Evolutionary conservation across 192 early-diverging fungal species (phyloP).

Genomic region (Funneliformis geosporum): DNA sequence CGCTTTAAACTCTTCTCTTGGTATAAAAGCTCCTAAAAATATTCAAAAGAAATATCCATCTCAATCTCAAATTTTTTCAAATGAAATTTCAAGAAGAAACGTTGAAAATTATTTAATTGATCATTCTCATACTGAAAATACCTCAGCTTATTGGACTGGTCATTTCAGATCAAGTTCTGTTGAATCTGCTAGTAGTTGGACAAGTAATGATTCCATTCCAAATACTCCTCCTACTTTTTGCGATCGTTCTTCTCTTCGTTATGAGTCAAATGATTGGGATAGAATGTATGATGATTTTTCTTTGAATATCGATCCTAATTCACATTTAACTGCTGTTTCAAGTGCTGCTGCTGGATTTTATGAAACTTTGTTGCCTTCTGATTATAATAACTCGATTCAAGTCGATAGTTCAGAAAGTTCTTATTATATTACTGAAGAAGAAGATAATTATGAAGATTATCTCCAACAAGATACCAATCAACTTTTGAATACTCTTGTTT

Average conservation of each 20-base stretch:
- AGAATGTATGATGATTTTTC: not conserved
- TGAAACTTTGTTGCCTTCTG: not conserved
- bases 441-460: not conserved
- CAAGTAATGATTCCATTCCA: slow-evolving; percentile 16
- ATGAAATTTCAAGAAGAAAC: not conserved
- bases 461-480: not conserved
- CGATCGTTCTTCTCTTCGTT: slow-evolving; percentile 9
- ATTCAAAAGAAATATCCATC: not conserved
- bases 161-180: slow-evolving; percentile 24
- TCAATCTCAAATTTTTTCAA: not conserved
- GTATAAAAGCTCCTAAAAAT: not conserved
- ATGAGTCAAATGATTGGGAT: not conserved
- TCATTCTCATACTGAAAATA: not conserved
- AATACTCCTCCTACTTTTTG: not conserved
- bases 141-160: not conserved
- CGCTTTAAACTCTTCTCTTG: not conserved
- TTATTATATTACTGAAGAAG: not conserved
- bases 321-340: not conserved
- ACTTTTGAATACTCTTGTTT: not conserved
- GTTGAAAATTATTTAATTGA: not conserved
- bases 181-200: slow-evolving; percentile 1
- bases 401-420: not conserved
- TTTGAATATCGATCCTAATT: not conserved
- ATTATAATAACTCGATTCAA: not conserved
- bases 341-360: not conserved